Percentiles rank a stretch among this genome's conserved stretches.
Conservation (phyloP, 257 asterid species). For the Fraxinus cuspidata region DNA sequence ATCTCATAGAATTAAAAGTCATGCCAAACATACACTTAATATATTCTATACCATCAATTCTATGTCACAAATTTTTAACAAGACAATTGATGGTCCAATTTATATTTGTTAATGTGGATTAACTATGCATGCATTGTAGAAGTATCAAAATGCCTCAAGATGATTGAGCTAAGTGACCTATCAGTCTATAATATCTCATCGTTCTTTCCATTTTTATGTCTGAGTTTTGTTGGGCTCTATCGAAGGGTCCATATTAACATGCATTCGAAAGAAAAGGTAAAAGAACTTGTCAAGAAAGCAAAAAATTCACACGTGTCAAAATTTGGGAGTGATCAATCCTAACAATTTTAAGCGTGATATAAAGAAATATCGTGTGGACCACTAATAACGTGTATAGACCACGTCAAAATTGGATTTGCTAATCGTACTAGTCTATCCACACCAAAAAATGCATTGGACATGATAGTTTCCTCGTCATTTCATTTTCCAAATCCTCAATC, state of each 20-base stretch:
- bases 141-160: too few relatives aligned
- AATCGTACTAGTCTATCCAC: neutral
- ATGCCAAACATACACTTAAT: too few relatives aligned
- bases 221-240: neutral
- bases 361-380: neutral
- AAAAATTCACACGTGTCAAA: neutral
- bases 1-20: too few relatives aligned
- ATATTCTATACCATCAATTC: too few relatives aligned
- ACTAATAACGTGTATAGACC: neutral
- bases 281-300: neutral
- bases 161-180: too few relatives aligned
- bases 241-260: neutral
- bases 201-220: neutral
- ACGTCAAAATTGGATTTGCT: neutral
- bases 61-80: neutral
- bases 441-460: neutral
- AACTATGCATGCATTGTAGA: too few relatives aligned
- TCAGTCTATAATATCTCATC: too few relatives aligned
- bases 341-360: neutral
- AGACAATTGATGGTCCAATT: neutral
- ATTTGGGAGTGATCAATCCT: too few relatives aligned
- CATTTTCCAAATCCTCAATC: constrained; percentile 4
- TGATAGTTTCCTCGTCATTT: neutral
- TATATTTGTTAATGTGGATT: neutral
- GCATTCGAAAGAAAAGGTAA: neutral